Base-by-base conservation (phyloP, 139 green algal species). In the Picochlorum sp. region DNA sequence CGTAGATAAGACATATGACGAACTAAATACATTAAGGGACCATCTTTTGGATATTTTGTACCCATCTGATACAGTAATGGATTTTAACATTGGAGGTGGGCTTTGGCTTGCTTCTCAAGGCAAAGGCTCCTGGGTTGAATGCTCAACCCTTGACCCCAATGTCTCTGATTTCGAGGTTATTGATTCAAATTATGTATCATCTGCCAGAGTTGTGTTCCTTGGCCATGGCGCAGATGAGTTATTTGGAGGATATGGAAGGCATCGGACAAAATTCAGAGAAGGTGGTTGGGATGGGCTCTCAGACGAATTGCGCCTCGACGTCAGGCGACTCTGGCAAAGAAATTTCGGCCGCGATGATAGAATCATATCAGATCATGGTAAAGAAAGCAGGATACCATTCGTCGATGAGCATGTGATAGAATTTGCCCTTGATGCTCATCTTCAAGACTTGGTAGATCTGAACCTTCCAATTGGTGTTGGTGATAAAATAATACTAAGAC, bases 221-320 rank as follows among this genome's bases (percentile, higher is more conserved):
- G 92, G 92, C 0, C 86, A 95, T 63, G 92, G 92, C 8, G 92
- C 90, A 1, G 92, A 98, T 73, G 92, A 98, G 82, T 86, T 94
- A 68, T 94, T 81, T 60, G 88, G 62, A 0, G 92, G 92, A 0
- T 98, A 98, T 62, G 90, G 88, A n/a, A 79, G 92, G 11, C 90
- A 98, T 75, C 76, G 85, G 16, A 96, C 90, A 2, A 70, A 69
- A 49, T 93, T 85, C 31, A 41, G 72, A 13, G 34, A 63, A 3
- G 49, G 62, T 49, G 69, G 69, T n/a, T 81, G 63, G 66, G 3
- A 24, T 47, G 65, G 69, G 14, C 68, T 92, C 37, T 51, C 75
- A 1, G 50, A 70, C 1, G 92, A 98, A 81, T 70, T 97, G 45
- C 63, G 58, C n/a, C 6, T 89, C 41, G 92, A 98, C 64, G 67